Conservation (phyloP, 257 asterid genomes). For the Anisodus acutangulus region DNA sequence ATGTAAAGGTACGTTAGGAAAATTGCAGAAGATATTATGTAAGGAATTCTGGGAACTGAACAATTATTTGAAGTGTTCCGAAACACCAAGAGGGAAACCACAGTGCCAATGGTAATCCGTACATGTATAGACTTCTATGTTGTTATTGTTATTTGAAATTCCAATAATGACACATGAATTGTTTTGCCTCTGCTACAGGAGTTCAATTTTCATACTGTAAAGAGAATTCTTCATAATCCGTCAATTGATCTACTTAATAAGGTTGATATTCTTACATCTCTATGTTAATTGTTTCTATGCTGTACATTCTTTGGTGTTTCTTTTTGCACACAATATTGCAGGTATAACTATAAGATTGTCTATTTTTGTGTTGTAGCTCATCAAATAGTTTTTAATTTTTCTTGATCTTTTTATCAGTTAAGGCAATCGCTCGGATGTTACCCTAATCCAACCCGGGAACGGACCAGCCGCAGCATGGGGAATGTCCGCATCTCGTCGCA, state of each 20-base stretch:
- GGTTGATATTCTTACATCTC: constrained; percentile 45
- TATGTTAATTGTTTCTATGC: neutral
- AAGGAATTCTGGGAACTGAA: constrained; percentile 10
- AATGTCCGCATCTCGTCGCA: too few species aligned
- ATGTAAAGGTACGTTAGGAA: constrained; percentile 60
- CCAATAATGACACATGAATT: constrained; percentile 8
- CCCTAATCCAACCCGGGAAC: too few species aligned
- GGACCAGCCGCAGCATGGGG: too few species aligned
- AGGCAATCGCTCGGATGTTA: too few species aligned
- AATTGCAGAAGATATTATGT: neutral
- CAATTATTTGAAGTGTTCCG: constrained; percentile 59
- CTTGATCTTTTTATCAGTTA: too few species aligned
- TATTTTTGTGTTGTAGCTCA: too few species aligned
- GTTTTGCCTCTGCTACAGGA: constrained; percentile 54
- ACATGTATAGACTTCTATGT: constrained; percentile 17
- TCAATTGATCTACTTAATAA: constrained; percentile 79
- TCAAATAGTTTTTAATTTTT: too few species aligned
- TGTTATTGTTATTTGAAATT: neutral
- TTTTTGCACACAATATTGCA: neutral
- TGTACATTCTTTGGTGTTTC: neutral
- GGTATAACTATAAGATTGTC: neutral
- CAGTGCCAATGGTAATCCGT: constrained; percentile 72
- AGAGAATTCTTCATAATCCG: constrained; percentile 66
- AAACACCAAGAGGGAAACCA: constrained; percentile 69
- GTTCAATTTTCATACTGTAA: constrained; percentile 69